phyloP scores from a whole-genome alignment of 805 yeast species.

The Monosporozyma servazzii region DNA sequence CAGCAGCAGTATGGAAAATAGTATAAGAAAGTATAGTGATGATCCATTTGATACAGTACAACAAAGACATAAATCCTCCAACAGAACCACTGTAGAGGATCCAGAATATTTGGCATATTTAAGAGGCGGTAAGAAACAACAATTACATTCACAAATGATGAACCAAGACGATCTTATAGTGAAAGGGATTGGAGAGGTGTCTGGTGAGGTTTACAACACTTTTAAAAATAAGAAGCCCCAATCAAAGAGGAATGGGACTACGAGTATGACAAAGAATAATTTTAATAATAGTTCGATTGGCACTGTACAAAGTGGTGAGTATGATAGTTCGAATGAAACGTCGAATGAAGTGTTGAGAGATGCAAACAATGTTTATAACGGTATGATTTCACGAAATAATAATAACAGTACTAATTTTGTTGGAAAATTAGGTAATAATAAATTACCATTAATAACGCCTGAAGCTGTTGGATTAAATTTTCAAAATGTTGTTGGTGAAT shows the following conservation, averaged over 20 bases:
- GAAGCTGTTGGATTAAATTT: slow-evolving; percentile 9
- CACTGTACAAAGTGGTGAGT: neutral
- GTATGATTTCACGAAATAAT: slow-evolving; percentile 18
- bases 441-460: slow-evolving; percentile 9
- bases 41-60: slow-evolving; percentile 5
- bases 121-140: neutral
- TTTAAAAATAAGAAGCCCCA: slow-evolving; percentile 6
- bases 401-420: too few species aligned
- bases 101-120: slow-evolving; percentile 7
- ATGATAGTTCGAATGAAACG: neutral
- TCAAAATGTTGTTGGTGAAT: slow-evolving; percentile 6
- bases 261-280: neutral
- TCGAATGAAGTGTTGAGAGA: slow-evolving; percentile 23
- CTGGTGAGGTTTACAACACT: slow-evolving; percentile 10
- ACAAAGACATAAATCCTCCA: slow-evolving; percentile 8
- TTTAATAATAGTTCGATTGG: neutral
- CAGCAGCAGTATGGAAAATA: neutral
- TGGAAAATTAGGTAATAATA: too few species aligned
- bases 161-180: slow-evolving; percentile 8
- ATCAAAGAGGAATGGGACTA: neutral
- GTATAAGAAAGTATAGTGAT: neutral
- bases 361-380: slow-evolving; percentile 24
- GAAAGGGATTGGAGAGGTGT: slow-evolving; percentile 5
- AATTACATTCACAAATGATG: neutral
- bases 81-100: slow-evolving; percentile 6